Conservation (phyloP, 768 basidiomycete genomes). For the Tricholomella constricta region DNA sequence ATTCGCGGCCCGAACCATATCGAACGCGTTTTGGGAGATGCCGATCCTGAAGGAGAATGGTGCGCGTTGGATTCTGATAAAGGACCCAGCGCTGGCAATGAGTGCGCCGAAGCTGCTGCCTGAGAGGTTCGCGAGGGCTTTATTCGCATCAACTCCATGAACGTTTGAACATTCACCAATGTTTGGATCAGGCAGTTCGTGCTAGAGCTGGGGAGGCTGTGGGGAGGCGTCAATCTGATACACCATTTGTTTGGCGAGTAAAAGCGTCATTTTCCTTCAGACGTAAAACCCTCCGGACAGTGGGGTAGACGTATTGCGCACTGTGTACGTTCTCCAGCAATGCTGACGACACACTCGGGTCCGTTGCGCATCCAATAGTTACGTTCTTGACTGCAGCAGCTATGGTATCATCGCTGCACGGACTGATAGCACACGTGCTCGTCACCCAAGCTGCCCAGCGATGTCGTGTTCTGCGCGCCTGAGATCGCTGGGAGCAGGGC, state of each 20-base stretch:
- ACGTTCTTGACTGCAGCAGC: conserved; percentile 9
- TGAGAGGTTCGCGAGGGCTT: not conserved
- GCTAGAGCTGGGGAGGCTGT: not conserved
- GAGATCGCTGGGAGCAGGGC: conserved; percentile 5
- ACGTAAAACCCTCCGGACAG: conserved; percentile 9
- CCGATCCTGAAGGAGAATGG: too few species aligned
- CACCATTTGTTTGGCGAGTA: not conserved
- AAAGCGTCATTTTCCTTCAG: conserved; percentile 5
- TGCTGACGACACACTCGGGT: conserved; percentile 10
- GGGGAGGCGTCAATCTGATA: not conserved
- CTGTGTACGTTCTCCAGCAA: conserved; percentile 9
- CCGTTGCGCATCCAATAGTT: conserved; percentile 10
- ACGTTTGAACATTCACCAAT: conserved; percentile 2
- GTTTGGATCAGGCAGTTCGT: conserved; percentile 11
- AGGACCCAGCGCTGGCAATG: conserved; percentile 6
- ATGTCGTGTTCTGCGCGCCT: conserved; percentile 1
- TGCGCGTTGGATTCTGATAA: conserved; percentile 1
- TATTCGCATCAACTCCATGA: not conserved
- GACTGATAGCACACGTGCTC: conserved; percentile 6
- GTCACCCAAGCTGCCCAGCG: conserved; percentile 3
- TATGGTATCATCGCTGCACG: conserved; percentile 10
- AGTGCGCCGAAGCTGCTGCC: conserved; percentile 11
- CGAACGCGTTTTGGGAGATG: not conserved
- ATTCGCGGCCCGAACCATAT: not conserved
- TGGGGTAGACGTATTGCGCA: conserved; percentile 10